Percentiles rank a stretch among this genome's conserved stretches.
These are phyloP conservation scores for Podila horticola DNA, from an alignment of 192 early-diverging fungal species.

Conservation along the genomic window DNA sequence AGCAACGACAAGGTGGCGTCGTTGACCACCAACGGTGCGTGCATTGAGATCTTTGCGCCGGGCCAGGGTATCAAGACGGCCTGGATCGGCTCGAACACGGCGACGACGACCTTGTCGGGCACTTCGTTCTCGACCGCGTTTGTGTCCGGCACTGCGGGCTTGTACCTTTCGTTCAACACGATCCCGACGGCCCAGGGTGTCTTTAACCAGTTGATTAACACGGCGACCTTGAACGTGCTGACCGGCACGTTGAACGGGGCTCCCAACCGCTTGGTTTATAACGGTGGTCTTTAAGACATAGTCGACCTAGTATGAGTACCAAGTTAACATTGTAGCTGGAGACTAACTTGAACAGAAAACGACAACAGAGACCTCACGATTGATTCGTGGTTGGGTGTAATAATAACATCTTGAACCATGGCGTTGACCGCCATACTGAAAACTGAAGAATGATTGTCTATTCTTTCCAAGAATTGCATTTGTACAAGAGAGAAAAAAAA, in stretches of 20 bases:
- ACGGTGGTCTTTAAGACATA: background rate
- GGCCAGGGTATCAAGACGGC: constrained; percentile 61
- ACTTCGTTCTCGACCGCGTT: constrained; percentile 67
- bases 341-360: background rate
- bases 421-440: too few relatives aligned
- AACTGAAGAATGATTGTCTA: too few relatives aligned
- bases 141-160: constrained; percentile 62
- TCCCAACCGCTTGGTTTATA: constrained; percentile 5
- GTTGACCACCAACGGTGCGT: constrained; percentile 63
- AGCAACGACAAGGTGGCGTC: constrained; percentile 49
- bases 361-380: too few relatives aligned
- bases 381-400: too few relatives aligned
- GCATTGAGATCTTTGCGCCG: constrained; percentile 70
- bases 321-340: background rate
- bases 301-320: background rate
- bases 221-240: constrained; percentile 57
- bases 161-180: constrained; percentile 39
- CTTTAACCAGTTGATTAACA: background rate
- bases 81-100: constrained; percentile 27
- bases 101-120: constrained; percentile 58
- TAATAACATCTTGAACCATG: too few relatives aligned
- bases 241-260: constrained; percentile 8
- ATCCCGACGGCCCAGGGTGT: constrained; percentile 17
- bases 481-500: too few relatives aligned
- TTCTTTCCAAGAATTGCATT: too few relatives aligned